A percentile compares a stretch with the other conserved stretches of the same genome.
These are phyloP conservation scores for Paecilomyces formosus DNA, from an alignment of 2,329 filamentous ascomycete species.

Conservation along the genomic window DNA sequence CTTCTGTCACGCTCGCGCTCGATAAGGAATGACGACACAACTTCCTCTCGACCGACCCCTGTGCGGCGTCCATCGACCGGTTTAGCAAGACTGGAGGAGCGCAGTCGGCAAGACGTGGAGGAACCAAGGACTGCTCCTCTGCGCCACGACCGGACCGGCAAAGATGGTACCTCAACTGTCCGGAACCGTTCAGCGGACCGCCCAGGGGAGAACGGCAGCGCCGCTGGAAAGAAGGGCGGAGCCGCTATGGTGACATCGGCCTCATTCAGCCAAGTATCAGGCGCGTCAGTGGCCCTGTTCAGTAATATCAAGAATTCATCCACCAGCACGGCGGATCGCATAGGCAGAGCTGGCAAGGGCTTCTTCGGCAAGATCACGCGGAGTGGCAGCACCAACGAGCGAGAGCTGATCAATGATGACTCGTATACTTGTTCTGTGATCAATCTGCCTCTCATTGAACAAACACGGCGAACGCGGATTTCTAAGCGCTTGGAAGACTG, in stretches of 20 bases:
- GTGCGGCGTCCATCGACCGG: slow-evolving; percentile 32
- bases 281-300: slow-evolving; percentile 57
- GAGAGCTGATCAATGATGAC: slow-evolving; percentile 68
- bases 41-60: slow-evolving; percentile 19
- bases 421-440: slow-evolving; percentile 80
- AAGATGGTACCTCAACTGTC: slow-evolving; percentile 54
- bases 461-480: slow-evolving; percentile 84
- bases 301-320: slow-evolving; percentile 66
- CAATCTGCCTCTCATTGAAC: slow-evolving; percentile 76
- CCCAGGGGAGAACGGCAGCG: slow-evolving; percentile 21
- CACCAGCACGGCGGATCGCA: slow-evolving; percentile 63
- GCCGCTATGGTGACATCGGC: slow-evolving; percentile 35
- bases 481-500: slow-evolving; percentile 82
- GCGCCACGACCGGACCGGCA: slow-evolving; percentile 60
- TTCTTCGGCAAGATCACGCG: slow-evolving; percentile 72
- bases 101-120: slow-evolving; percentile 16
- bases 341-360: slow-evolving; percentile 68
- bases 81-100: slow-evolving; percentile 20
- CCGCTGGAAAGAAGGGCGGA: slow-evolving; percentile 28
- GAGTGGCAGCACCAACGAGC: slow-evolving; percentile 59
- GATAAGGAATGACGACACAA: slow-evolving; percentile 35
- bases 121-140: slow-evolving; percentile 57
- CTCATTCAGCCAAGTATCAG: slow-evolving; percentile 43
- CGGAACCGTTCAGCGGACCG: slow-evolving; percentile 71
- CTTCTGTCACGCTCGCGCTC: slow-evolving; percentile 39